Conservation (phyloP, 2,329 filamentous ascomycete species). For the Colletotrichum spinosum region DNA sequence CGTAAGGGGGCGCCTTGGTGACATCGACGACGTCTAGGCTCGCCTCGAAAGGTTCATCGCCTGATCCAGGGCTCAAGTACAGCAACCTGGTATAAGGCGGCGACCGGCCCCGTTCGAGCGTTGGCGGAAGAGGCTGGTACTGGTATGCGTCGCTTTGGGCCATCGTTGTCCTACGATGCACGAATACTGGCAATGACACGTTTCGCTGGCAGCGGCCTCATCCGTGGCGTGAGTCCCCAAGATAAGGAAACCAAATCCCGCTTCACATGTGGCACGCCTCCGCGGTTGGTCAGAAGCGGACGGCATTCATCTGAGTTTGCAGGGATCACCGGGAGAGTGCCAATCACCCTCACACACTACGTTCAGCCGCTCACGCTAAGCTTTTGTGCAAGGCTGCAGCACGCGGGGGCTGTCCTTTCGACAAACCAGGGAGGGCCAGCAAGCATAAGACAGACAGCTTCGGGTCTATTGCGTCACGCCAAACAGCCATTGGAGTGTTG, state of each 20-base stretch:
- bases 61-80: constrained; percentile 24
- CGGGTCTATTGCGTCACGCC: no score
- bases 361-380: constrained; percentile 30
- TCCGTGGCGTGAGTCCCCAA: no score
- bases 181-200: no score
- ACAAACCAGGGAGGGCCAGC: no score
- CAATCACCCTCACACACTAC: constrained; percentile 3
- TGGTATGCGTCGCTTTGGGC: constrained; percentile 12
- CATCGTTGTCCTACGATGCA: background rate
- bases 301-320: constrained; percentile 13
- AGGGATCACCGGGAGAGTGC: constrained; percentile 10
- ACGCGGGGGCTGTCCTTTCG: background rate
- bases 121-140: constrained; percentile 33
- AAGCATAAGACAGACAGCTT: no score
- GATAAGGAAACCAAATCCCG: no score
- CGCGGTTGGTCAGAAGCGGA: constrained; percentile 13
- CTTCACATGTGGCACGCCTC: no score
- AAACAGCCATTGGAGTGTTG: background rate
- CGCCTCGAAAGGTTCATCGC: constrained; percentile 33
- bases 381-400: background rate
- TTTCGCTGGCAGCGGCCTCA: no score
- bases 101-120: constrained; percentile 17
- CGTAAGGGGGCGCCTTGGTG: constrained; percentile 33
- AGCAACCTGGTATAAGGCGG: constrained; percentile 36
- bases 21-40: constrained; percentile 30